Evolutionary conservation across 331 rosid genomes (phyloP), one percentile per base, ranked within the genome.

Genomic region (Quercus tomentella): DNA sequence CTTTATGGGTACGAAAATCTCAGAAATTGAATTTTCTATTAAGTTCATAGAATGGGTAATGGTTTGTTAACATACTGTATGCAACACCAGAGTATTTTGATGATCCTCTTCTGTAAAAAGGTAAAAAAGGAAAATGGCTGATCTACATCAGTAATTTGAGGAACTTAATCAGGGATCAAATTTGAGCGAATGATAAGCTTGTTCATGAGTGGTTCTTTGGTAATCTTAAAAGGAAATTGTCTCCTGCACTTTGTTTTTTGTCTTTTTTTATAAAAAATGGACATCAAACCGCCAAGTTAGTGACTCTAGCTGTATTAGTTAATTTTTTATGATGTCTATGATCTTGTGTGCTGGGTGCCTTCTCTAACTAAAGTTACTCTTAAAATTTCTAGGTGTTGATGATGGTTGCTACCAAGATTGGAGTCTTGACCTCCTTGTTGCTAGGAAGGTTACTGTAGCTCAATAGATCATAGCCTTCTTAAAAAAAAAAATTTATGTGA

Each of bases 371-470:
- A 70, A 75, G 31, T 63, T 70, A 23, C 72, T 8, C 35, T 12
- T 21, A 56, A 61, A 73, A 65, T 81, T 70, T 76, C 37, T 63
- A 96, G 99, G 99, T 63, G 14, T 83, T 49, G 90, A 86, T 55
- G 92, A 84, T 71, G 98, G 99, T 75, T 93, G 98, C 77, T 96
- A 91, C 67, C 69, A 18, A 56, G 94, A 93, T 81, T 96, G 98
- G 99, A 90, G 91, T 81, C 90, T 75, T 43, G 99, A 93, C 77
- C 75, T 77, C 73, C 87, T 77, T 67, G 97, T 91, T n/a, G 89
- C 96, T 8, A 72, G 67, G 80, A 88, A 90, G 91, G 94, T 90
- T 37, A 22, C 82, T 61, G 58, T 22, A 66, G 73, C 80, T 77
- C 17, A 65, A 58, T 63, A 37, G 73, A 80, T 79, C 15, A 60